A percentile compares a stretch with the other conserved stretches of the same genome.
Evolutionary conservation across 306 rosid genomes (phyloP).

Genomic region (Senna tora): DNA sequence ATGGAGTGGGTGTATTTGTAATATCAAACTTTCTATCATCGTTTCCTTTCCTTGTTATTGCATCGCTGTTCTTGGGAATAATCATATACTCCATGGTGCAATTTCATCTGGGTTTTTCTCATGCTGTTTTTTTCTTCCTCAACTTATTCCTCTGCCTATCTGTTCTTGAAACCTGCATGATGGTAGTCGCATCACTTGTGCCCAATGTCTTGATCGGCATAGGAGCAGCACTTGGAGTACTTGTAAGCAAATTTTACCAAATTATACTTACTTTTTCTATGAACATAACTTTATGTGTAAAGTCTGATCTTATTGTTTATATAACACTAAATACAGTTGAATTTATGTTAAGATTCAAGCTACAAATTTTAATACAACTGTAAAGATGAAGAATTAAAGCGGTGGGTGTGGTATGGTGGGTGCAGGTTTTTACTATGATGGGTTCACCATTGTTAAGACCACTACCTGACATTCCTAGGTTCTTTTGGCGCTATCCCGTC

Average conservation of each 20-base stretch:
- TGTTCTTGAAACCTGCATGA: slow-evolving; percentile 63
- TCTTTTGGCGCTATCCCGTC: slow-evolving; percentile 52
- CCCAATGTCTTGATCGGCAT: slow-evolving; percentile 71
- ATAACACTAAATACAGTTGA: too few species aligned
- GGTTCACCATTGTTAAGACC: slow-evolving; percentile 39
- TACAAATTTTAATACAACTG: too few species aligned
- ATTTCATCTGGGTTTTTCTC: slow-evolving; percentile 50
- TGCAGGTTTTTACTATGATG: slow-evolving; percentile 68
- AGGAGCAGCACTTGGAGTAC: slow-evolving; percentile 60
- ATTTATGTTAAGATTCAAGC: too few species aligned
- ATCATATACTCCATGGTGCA: slow-evolving; percentile 63
- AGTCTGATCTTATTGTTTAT: too few species aligned
- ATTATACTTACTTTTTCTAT: too few species aligned
- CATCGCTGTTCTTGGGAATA: slow-evolving; percentile 49
- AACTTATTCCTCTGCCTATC: slow-evolving; percentile 58
- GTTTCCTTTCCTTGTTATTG: slow-evolving; percentile 59
- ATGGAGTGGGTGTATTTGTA: slow-evolving; percentile 65
- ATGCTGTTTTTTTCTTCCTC: slow-evolving; percentile 50
- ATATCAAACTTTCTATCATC: slow-evolving; percentile 68
- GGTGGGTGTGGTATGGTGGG: background rate
- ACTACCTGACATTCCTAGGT: slow-evolving; percentile 41
- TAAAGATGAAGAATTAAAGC: too few species aligned
- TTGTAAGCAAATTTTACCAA: slow-evolving; percentile 48
- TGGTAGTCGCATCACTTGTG: slow-evolving; percentile 71
- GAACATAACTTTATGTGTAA: too few species aligned